Evolutionary conservation across 163 green algal genomes (phyloP), one percentile per base, ranked within the genome.

Genomic region (Scenedesmus sp.): DNA sequence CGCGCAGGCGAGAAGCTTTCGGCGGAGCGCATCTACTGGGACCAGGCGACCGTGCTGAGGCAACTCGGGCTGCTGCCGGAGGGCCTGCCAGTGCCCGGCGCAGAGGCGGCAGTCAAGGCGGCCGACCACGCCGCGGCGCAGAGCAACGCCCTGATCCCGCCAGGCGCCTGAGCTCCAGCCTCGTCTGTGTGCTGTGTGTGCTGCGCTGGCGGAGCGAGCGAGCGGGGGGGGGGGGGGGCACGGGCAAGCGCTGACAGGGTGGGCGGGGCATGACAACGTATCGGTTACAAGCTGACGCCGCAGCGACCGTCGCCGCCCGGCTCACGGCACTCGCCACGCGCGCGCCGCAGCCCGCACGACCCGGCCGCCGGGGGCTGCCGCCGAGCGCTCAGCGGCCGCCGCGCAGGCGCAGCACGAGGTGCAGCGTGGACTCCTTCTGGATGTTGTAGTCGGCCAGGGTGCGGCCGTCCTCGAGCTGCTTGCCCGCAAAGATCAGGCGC

Each of bases 401-500:
- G 39, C 89, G 90, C 78, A 94, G 86, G 36, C 90, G 86, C 47
- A 94, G 89, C 69, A 97, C 85, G 78, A 96, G 83, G 81, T 94
- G 90, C 18, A 94, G 82, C 2, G 89, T 96, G 26, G 83, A 88
- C 84, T 96, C 90, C 89, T 97, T 97, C 91, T 97, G 93, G 82
- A 97, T 97, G 86, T 96, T 97, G 89, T 97, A 97, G 84, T 97
- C 93, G 34, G 93, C 90, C 71, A 94, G 65, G 24, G 88, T 94
- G 48, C 88, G 83, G 70, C 89, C 88, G 67, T 97, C 93, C 89
- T 97, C 93, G 65, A 98, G 88, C 92, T 97, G 94, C 93, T 98
- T 98, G 84, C 94, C 93, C 20, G 94, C 94, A 70, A 97, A 98
- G 83, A 98, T 98, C 63, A 98, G 90, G 54, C 94, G 91, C 92